A percentile compares a stretch with the other conserved stretches of the same genome.
These are phyloP conservation scores for Scalesia atractyloides DNA, from an alignment of 129 eudicot genomes.

Conservation along the genomic window DNA sequence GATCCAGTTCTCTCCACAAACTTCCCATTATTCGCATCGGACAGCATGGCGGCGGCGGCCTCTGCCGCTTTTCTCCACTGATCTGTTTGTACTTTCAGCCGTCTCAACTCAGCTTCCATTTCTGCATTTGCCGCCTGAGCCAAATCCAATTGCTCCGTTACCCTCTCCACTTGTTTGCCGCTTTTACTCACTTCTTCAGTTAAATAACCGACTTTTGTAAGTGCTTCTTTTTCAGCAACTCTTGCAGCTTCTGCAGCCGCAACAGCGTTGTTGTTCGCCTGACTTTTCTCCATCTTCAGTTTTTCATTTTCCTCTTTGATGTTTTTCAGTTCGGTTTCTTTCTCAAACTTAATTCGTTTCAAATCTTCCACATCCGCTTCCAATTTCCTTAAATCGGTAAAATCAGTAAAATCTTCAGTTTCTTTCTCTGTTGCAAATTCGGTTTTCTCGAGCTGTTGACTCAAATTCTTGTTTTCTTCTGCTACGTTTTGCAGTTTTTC, in stretches of 20 bases:
- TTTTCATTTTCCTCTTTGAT: conserved; percentile 63
- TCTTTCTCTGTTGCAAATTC: conserved; percentile 31
- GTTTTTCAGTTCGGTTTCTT: conserved; percentile 49
- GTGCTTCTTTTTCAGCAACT: conserved; percentile 64
- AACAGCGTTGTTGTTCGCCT: conserved; percentile 44
- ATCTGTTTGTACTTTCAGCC: conserved; percentile 83
- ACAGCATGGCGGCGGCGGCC: conserved; percentile 88
- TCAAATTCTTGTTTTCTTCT: conserved; percentile 44
- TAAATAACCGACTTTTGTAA: conserved; percentile 57
- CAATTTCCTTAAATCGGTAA: conserved; percentile 37
- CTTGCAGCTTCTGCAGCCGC: conserved; percentile 53
- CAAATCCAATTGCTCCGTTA: conserved; percentile 62
- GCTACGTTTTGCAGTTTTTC: conserved; percentile 36
- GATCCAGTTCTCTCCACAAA: conserved; percentile 67
- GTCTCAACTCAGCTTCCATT: conserved; percentile 85
- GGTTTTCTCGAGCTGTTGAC: conserved; percentile 35
- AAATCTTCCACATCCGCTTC: conserved; percentile 49
- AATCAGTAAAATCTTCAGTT: conserved; percentile 39
- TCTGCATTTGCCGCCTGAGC: conserved; percentile 80
- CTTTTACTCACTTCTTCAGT: conserved; percentile 79
- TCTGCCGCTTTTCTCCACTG: conserved; percentile 99
- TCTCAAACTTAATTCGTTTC: conserved; percentile 44
- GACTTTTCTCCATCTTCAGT: conserved; percentile 52
- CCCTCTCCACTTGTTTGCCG: conserved; percentile 47
- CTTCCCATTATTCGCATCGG: conserved; percentile 60